Conservation (phyloP, 495 filamentous ascomycete genomes). For the Neurospora sp. region DNA sequence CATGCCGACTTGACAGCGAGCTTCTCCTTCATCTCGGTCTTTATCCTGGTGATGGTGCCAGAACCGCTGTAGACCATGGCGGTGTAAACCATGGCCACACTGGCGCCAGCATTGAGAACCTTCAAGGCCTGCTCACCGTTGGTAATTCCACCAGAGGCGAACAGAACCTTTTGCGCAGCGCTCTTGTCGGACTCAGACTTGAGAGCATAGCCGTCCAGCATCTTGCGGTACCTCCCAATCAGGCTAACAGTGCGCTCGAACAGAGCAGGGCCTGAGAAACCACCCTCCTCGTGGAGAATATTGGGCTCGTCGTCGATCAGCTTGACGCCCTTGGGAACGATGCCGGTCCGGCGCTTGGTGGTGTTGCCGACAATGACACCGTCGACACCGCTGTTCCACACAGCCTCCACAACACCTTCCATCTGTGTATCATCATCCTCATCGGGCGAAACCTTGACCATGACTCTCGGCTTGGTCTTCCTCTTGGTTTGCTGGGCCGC, state of each 20-base stretch:
- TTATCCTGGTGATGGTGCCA: conserved; percentile 77
- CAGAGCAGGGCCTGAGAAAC: conserved; percentile 82
- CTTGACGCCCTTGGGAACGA: conserved; percentile 52
- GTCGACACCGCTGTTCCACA: conserved; percentile 75
- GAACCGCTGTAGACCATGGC: conserved; percentile 74
- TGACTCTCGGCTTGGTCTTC: conserved; percentile 68
- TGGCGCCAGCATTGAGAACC: conserved; percentile 75
- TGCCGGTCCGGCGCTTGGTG: conserved; percentile 65
- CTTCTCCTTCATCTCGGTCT: conserved; percentile 65
- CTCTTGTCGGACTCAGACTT: conserved; percentile 9
- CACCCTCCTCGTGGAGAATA: conserved; percentile 66
- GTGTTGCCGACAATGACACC: conserved; percentile 98
- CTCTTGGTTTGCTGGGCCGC: conserved; percentile 58
- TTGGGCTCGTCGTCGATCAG: conserved; percentile 57
- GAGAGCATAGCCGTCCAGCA: conserved; percentile 50
- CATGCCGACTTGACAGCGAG: conserved; percentile 6
- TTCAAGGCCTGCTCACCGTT: conserved; percentile 71
- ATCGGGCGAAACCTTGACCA: conserved; percentile 96
- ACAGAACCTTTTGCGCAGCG: conserved; percentile 63
- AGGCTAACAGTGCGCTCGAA: conserved; percentile 67
- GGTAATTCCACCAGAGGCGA: conserved; percentile 84
- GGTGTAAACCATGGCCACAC: conserved; percentile 77
- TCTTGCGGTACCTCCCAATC: conserved; percentile 65
- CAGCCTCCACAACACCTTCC: conserved; percentile 75
- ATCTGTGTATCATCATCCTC: conserved; percentile 78